Evolutionary conservation across 768 basidiomycete species (phyloP).

Genomic region (Botryobasidium botryosum): DNA sequence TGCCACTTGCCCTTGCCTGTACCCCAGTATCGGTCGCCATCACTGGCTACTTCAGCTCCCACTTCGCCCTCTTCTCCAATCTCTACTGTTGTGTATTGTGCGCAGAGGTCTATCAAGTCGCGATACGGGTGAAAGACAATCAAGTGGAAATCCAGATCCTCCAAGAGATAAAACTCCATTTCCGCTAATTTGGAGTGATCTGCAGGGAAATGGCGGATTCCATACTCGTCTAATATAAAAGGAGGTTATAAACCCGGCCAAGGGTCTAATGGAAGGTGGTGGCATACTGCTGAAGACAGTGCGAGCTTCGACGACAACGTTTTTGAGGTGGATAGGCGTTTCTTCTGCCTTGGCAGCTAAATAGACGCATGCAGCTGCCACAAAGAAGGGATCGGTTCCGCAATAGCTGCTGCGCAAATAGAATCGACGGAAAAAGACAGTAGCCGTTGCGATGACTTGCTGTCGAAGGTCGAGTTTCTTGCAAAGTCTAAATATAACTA

Average conservation of each 20-base stretch:
- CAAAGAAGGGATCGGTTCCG: slow-evolving; percentile 89
- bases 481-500: slow-evolving; percentile 76
- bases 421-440: slow-evolving; percentile 90
- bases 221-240: slow-evolving; percentile 34
- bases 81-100: slow-evolving; percentile 32
- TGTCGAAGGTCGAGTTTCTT: slow-evolving; percentile 72
- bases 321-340: slow-evolving; percentile 87
- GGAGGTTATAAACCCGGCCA: neutral
- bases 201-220: slow-evolving; percentile 60
- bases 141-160: slow-evolving; percentile 90
- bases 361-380: slow-evolving; percentile 85
- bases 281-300: slow-evolving; percentile 46
- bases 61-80: slow-evolving; percentile 27
- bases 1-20: slow-evolving; percentile 65
- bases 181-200: slow-evolving; percentile 90
- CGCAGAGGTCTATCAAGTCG: slow-evolving; percentile 62
- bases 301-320: slow-evolving; percentile 69
- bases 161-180: slow-evolving; percentile 98
- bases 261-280: neutral
- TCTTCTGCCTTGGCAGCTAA: slow-evolving; percentile 97
- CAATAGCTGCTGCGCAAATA: slow-evolving; percentile 91
- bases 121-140: slow-evolving; percentile 92
- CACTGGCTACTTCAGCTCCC: slow-evolving; percentile 38
- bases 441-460: slow-evolving; percentile 84
- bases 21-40: slow-evolving; percentile 56